Conservation (phyloP, 2,329 filamentous ascomycete genomes). For the Penicillium fuscoglaucum region DNA sequence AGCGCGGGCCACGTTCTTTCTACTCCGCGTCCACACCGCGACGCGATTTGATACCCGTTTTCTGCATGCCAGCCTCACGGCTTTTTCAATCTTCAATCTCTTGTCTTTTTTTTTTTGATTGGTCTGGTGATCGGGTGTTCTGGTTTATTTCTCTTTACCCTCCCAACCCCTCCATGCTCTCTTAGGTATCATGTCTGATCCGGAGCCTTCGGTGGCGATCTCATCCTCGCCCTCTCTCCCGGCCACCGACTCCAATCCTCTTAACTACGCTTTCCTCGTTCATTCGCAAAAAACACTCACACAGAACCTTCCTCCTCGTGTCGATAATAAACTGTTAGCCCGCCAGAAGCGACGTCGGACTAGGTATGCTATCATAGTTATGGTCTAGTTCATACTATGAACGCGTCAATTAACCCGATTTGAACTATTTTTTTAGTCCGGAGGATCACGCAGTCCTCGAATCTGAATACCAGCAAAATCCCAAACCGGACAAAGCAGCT, state of each 20-base stretch:
- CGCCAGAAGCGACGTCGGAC: slow-evolving; percentile 63
- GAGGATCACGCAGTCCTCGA: slow-evolving; percentile 89
- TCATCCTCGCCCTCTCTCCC: slow-evolving; percentile 39
- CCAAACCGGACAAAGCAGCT: slow-evolving; percentile 88
- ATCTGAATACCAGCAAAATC: slow-evolving; percentile 77
- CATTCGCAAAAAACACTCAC: slow-evolving; percentile 59
- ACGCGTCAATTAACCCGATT: slow-evolving; percentile 22
- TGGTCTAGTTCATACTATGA: slow-evolving; percentile 2
- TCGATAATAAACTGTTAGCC: slow-evolving; percentile 60
- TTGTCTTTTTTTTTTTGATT: slow-evolving; percentile 9
- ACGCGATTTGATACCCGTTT: slow-evolving; percentile 32
- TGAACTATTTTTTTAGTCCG: slow-evolving; percentile 55
- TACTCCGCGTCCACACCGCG: slow-evolving; percentile 38
- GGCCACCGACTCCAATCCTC: slow-evolving; percentile 34
- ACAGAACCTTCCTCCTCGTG: slow-evolving; percentile 56
- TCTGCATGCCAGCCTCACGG: slow-evolving; percentile 26
- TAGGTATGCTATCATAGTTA: slow-evolving; percentile 48
- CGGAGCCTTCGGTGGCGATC: slow-evolving; percentile 33
- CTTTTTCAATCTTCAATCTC: slow-evolving; percentile 5
- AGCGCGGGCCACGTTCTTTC: slow-evolving; percentile 30
- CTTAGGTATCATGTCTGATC: slow-evolving; percentile 38
- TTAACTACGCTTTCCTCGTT: slow-evolving; percentile 58
- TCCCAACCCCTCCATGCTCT: slow-evolving; percentile 16
- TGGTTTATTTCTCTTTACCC: slow-evolving; percentile 12
- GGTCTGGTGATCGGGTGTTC: slow-evolving; percentile 10